phyloP scores from a whole-genome alignment of 768 basidiomycete genomes.

The Kondoa subrosea region DNA sequence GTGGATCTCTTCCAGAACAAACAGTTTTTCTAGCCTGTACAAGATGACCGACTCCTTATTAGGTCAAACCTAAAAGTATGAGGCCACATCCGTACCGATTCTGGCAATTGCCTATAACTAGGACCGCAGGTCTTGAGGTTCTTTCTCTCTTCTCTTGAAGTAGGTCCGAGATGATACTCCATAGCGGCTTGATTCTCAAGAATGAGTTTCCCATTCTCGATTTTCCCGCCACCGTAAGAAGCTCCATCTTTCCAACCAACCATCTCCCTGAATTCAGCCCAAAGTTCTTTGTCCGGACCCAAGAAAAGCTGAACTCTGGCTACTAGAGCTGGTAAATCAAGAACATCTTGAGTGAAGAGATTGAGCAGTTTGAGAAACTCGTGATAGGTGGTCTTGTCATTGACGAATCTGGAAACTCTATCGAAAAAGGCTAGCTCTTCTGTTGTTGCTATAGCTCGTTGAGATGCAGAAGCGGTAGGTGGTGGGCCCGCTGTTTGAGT shows the following conservation, averaged over 20 bases:
- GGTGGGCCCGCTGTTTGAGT: background rate
- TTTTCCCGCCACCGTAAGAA: conserved; percentile 16
- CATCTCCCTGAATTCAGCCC: conserved; percentile 63
- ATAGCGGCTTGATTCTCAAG: conserved; percentile 41
- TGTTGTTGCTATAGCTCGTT: conserved; percentile 19
- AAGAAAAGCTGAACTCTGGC: conserved; percentile 63
- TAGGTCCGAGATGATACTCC: conserved; percentile 7
- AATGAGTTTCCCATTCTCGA: conserved; percentile 33
- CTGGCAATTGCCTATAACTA: conserved; percentile 77
- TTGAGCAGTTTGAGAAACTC: conserved; percentile 88
- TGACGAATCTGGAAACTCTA: conserved; percentile 45
- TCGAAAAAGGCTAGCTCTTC: conserved; percentile 90
- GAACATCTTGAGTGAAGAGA: conserved; percentile 78
- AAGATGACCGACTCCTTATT: background rate
- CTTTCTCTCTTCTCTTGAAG: conserved; percentile 34
- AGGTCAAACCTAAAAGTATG: background rate
- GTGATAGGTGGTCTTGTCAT: conserved; percentile 40
- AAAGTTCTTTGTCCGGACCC: conserved; percentile 43
- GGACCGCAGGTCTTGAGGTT: conserved; percentile 50
- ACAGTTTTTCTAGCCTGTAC: conserved; percentile 66
- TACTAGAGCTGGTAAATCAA: conserved; percentile 66
- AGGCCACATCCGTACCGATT: conserved; percentile 48
- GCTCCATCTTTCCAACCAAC: conserved; percentile 43
- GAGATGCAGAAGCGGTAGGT: conserved; percentile 12
- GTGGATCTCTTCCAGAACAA: conserved; percentile 84